phyloP scores from a whole-genome alignment of 768 basidiomycete genomes.

The Phlebiopsis flavidoalba region DNA sequence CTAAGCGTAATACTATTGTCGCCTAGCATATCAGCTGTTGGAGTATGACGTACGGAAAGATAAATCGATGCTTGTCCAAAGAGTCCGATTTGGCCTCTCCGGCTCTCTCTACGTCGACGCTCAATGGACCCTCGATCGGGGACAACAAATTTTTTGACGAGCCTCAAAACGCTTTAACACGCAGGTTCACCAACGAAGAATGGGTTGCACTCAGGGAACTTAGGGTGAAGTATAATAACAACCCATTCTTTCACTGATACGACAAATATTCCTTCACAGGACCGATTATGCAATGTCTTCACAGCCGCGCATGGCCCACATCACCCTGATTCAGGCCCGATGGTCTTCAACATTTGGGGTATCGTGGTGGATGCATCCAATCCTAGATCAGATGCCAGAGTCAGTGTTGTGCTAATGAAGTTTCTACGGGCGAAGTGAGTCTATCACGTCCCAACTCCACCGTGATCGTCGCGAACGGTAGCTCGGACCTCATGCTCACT shows the following conservation, averaged over 20 bases:
- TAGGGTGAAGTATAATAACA: slow-evolving; percentile 39
- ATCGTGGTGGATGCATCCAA: slow-evolving; percentile 56
- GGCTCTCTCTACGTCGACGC: too few species aligned
- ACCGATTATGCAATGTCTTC: slow-evolving; percentile 47
- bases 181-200: slow-evolving; percentile 63
- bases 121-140: too few species aligned
- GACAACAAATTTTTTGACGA: slow-evolving; percentile 35
- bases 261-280: slow-evolving; percentile 3
- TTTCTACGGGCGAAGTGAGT: slow-evolving; percentile 70
- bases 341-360: slow-evolving; percentile 63
- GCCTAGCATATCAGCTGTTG: too few species aligned
- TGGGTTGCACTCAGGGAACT: slow-evolving; percentile 67
- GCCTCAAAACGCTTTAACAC: slow-evolving; percentile 65
- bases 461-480: too few species aligned
- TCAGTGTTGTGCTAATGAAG: slow-evolving; percentile 76
- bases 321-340: slow-evolving; percentile 42
- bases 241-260: background rate
- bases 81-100: too few species aligned
- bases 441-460: too few species aligned
- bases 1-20: too few species aligned
- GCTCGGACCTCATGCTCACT: too few species aligned
- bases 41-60: too few species aligned
- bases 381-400: slow-evolving; percentile 49
- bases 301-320: slow-evolving; percentile 56
- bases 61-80: too few species aligned